Evolutionary conservation across 768 basidiomycete species (phyloP).

Genomic region (Agaricus blazei): DNA sequence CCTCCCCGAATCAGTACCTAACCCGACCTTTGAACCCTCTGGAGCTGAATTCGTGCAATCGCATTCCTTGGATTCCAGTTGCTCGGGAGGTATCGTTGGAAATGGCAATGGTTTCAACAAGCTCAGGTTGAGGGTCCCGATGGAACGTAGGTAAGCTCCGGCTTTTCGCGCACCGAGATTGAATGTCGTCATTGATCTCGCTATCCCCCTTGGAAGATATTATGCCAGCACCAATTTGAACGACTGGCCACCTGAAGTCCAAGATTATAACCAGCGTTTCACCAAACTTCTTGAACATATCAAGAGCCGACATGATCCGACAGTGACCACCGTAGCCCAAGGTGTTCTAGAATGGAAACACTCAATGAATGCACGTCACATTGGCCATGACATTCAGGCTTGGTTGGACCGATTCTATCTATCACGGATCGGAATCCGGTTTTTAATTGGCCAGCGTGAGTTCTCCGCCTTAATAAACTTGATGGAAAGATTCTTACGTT

Average conservation of each 20-base stretch:
- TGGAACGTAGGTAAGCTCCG: slow-evolving; percentile 67
- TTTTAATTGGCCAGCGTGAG: slow-evolving; percentile 93
- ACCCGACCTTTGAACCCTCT: slow-evolving; percentile 62
- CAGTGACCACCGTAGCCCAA: slow-evolving; percentile 94
- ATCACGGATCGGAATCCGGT: slow-evolving; percentile 92
- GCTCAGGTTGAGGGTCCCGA: slow-evolving; percentile 71
- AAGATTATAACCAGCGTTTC: slow-evolving; percentile 89
- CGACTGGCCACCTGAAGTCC: slow-evolving; percentile 87
- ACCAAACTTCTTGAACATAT: slow-evolving; percentile 83
- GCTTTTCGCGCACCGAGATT: background rate
- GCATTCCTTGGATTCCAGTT: slow-evolving; percentile 6
- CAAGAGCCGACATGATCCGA: slow-evolving; percentile 94
- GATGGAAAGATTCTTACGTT: background rate
- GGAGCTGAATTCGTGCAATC: slow-evolving; percentile 19
- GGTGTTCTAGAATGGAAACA: slow-evolving; percentile 97
- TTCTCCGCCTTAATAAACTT: slow-evolving; percentile 7
- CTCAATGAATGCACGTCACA: slow-evolving; percentile 58
- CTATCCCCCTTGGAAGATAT: slow-evolving; percentile 60
- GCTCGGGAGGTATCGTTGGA: slow-evolving; percentile 23
- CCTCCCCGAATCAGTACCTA: slow-evolving; percentile 74
- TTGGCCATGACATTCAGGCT: slow-evolving; percentile 85
- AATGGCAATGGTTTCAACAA: slow-evolving; percentile 46
- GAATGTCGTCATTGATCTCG: slow-evolving; percentile 3
- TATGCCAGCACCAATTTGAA: slow-evolving; percentile 72
- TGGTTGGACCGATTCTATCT: slow-evolving; percentile 98